Evolutionary conservation across 306 rosid species (phyloP), one percentile per base, ranked within the genome.

Genomic region (Begonia fuchsioides): DNA sequence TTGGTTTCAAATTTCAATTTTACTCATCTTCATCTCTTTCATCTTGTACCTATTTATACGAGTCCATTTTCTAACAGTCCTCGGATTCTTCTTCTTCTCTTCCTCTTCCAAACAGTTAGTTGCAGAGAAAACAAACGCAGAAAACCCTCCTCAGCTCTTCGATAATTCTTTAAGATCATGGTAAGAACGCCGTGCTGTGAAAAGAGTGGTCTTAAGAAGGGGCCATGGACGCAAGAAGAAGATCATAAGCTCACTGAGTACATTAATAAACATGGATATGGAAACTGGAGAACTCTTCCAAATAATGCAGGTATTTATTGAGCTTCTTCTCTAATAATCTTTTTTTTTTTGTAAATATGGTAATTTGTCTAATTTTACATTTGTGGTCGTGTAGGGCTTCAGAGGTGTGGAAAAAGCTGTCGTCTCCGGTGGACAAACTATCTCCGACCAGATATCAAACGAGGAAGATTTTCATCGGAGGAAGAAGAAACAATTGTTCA

Each of bases 391-490:
- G n/a, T 19, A 92, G 98, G 87, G 35, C 67, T 92, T 50, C 93
- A 85, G 64, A 77, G 98, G 60, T 92, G 98, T 59, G 98, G 98
- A 39, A 92, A 92, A 73, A 92, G 98, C 39, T 92, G 98, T 61
- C 82, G 98, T 52, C 85, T 92, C 3, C 69, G 98, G 7, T 92
- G 98, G 98, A 92, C 96, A 1, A 92, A 92, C 74, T 92, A 92
- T 73, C 76, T 92, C 9, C 71, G 98, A 40, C 98, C 98, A 3
- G 98, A 92, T 12, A 92, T 92, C 43, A 92, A 92, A 43, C 68
- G 98, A 11, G 98, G 98, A 5, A 68, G 88, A 13, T 85, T 92
- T 63, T 67, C 94, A 10, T 92, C 77, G 1, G 96, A 92, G 64
- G 98, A 92, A 59, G 98, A 92, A 57, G 98, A 92, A 61, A 69